Base-by-base conservation (phyloP, 495 filamentous ascomycete species). In the Penicillium canescens region DNA sequence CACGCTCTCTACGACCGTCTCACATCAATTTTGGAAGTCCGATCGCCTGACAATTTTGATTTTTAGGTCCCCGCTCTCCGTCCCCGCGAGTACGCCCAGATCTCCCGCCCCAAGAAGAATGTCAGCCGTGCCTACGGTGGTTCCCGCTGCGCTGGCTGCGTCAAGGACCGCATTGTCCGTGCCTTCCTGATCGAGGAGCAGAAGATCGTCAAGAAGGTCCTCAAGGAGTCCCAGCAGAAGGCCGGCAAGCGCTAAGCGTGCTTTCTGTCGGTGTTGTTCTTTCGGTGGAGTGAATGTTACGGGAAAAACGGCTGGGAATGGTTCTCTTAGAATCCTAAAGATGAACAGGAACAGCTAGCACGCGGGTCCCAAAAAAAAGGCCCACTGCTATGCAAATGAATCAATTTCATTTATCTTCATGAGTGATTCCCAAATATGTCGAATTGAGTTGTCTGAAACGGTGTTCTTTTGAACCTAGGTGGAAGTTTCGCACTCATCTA, bases 121-220 rank as follows among this genome's bases (percentile, higher is more conserved):
- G 94, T 99, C 74, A 90, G 92, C 80, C 90, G 94, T 66, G 91
- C 94, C 62, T 98, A 98, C 72, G 94, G 94, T 75, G 95, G 94
- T 71, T 96, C 91, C 59, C 87, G 94, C 78, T 99, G 94, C 82
- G 90, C 90, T 63, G 96, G 92, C 82, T 99, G 94, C 76, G 94
- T 98, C 66, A 93, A 93, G 80, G 95, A 99, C 82, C 84, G 94
- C 61, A 85, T 99, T 61, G 89, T 96, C 51, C 89, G 95, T 59
- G 95, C 94, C 41, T 98, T 97, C 86, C 79, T 98, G 80, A 97
- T 98, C 62, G 94, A 98, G 83, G 94, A 99, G 85, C 94, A 99
- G 83, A 98, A 98, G 91, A 97, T 99, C 65, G 95, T 99, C 78
- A 98, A 99, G 91, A 98, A 98, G 89, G 94, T 98, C 66, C 85